phyloP scores from a whole-genome alignment of 2,329 filamentous ascomycete genomes.

The Trichoderma koningiopsis region DNA sequence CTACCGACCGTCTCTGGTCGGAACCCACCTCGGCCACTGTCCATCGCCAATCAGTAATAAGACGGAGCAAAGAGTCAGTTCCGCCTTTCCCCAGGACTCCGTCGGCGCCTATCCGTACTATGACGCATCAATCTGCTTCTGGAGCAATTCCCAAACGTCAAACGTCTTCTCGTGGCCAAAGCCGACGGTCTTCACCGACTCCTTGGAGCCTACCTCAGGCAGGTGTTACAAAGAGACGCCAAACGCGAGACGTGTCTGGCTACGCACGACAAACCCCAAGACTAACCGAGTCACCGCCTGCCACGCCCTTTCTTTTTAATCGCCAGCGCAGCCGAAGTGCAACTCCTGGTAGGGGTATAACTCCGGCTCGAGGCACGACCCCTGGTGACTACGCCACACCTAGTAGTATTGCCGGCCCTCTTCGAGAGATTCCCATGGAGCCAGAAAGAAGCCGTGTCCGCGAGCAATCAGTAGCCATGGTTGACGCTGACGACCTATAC shows the following conservation, averaged over 20 bases:
- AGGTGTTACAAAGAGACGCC: conserved; percentile 51
- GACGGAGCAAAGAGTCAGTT: conserved; percentile 45
- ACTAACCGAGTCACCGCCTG: conserved; percentile 54
- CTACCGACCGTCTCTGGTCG: conserved; percentile 30
- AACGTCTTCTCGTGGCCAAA: conserved; percentile 47
- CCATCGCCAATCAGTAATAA: conserved; percentile 46
- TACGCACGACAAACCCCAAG: conserved; percentile 57
- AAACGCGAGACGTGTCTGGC: conserved; percentile 58
- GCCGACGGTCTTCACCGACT: conserved; percentile 38
- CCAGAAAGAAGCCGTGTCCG: conserved; percentile 37
- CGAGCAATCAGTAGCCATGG: conserved; percentile 35
- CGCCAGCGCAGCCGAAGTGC: conserved; percentile 32
- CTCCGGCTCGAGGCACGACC: conserved; percentile 51
- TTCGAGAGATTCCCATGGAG: conserved; percentile 43
- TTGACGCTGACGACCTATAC: conserved; percentile 40
- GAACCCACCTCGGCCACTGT: conserved; percentile 37
- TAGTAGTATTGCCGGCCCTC: conserved; percentile 60
- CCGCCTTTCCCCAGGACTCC: conserved; percentile 54
- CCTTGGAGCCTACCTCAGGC: conserved; percentile 34
- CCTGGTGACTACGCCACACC: conserved; percentile 74
- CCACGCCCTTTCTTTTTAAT: conserved; percentile 42
- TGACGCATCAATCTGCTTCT: conserved; percentile 44
- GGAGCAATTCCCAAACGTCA: conserved; percentile 44
- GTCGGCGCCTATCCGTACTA: conserved; percentile 52
- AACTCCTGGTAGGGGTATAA: conserved; percentile 52